Percentiles rank a stretch among this genome's conserved stretches.
Conservation (phyloP, 1,139 yeast species). For the Diutina sp. region DNA sequence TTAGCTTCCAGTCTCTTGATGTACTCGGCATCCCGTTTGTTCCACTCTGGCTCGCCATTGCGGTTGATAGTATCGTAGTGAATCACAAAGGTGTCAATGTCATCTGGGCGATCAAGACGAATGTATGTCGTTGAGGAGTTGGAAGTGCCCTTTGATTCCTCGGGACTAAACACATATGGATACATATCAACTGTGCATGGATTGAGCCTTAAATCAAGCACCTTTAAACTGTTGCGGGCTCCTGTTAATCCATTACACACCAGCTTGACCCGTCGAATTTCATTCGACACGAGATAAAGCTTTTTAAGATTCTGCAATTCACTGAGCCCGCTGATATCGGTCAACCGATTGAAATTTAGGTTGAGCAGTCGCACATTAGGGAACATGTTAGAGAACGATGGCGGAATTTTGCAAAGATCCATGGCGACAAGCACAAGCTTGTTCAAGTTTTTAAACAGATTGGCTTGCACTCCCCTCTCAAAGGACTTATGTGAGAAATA, state of each 20-base stretch:
- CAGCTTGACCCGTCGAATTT: slow-evolving; percentile 19
- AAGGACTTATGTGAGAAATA: background rate
- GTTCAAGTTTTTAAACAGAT: slow-evolving; percentile 25
- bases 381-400: slow-evolving; percentile 20
- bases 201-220: slow-evolving; percentile 18
- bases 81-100: slow-evolving; percentile 30
- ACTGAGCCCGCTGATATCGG: slow-evolving; percentile 15
- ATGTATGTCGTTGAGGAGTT: slow-evolving; percentile 13
- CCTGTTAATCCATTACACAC: slow-evolving; percentile 21
- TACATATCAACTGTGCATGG: slow-evolving; percentile 35
- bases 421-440: slow-evolving; percentile 31
- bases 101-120: slow-evolving; percentile 30
- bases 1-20: slow-evolving; percentile 12
- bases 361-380: slow-evolving; percentile 37
- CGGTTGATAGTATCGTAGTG: slow-evolving; percentile 24
- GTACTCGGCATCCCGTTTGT: slow-evolving; percentile 18
- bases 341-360: slow-evolving; percentile 35
- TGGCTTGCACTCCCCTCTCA: background rate
- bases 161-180: slow-evolving; percentile 16
- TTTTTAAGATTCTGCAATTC: slow-evolving; percentile 22
- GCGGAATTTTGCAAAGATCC: slow-evolving; percentile 24
- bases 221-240: slow-evolving; percentile 22
- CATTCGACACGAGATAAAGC: slow-evolving; percentile 34
- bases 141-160: slow-evolving; percentile 2
- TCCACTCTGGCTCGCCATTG: slow-evolving; percentile 23